These are phyloP conservation scores for Danielozyma ontarioensis DNA, from an alignment of 805 yeast genomes.

Conservation along the genomic window DNA sequence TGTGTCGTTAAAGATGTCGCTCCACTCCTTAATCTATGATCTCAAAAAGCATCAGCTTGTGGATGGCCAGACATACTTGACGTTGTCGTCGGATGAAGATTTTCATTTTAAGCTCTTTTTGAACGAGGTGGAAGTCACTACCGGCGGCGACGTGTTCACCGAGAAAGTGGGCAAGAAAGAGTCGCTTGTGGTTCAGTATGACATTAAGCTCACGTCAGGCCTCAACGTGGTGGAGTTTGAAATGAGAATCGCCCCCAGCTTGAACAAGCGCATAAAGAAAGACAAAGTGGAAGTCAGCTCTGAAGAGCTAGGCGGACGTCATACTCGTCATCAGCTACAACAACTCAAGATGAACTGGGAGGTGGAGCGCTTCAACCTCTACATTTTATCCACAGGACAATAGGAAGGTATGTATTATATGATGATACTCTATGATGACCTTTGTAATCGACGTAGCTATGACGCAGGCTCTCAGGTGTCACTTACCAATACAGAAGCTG, in stretches of 20 bases:
- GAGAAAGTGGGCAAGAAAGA: conserved; percentile 15
- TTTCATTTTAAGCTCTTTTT: conserved; percentile 35
- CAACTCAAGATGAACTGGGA: conserved; percentile 43
- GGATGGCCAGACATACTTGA: conserved; percentile 26
- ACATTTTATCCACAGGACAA: conserved; percentile 23
- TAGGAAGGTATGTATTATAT: conserved; percentile 3
- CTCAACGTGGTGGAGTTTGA: conserved; percentile 40
- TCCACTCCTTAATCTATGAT: conserved; percentile 28
- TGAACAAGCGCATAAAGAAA: conserved; percentile 32
- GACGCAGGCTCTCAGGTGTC: conserved; percentile 3
- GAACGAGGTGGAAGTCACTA: conserved; percentile 41
- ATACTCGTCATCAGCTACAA: conserved; percentile 42
- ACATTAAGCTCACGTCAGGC: conserved; percentile 42
- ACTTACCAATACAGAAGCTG: conserved; percentile 91
- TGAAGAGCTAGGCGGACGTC: conserved; percentile 30
- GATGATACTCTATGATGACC: background rate
- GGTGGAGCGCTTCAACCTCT: conserved; percentile 35
- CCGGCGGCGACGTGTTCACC: conserved; percentile 39
- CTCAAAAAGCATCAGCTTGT: conserved; percentile 27
- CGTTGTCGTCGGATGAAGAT: conserved; percentile 29
- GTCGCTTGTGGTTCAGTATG: conserved; percentile 32
- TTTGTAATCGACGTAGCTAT: background rate
- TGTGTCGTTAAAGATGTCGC: conserved; percentile 39
- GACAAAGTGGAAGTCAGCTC: conserved; percentile 15
- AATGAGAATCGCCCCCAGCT: conserved; percentile 36